Conservation (phyloP, 1,284 basidiomycete species). For the Puccinia horiana region DNA sequence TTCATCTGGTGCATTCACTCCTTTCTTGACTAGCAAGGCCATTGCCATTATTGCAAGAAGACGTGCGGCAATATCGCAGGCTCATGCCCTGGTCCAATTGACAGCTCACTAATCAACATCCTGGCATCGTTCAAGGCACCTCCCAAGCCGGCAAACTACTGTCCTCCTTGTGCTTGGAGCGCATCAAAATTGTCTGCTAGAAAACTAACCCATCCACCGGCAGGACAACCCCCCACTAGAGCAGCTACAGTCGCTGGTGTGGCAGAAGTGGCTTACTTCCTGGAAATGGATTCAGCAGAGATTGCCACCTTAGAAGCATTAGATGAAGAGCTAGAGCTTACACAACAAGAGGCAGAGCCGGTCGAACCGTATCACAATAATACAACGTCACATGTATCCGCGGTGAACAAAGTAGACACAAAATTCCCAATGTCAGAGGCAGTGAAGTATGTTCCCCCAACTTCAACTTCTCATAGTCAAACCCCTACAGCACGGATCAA, state of each 20-base stretch:
- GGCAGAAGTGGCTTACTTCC: background rate
- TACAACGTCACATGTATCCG: too few relatives aligned
- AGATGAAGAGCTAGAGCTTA: background rate
- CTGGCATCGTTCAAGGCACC: background rate
- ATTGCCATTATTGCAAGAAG: slow-evolving; percentile 29
- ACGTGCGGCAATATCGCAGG: background rate
- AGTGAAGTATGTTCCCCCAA: too few relatives aligned
- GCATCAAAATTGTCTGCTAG: background rate
- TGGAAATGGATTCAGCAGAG: background rate
- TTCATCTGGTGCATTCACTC: background rate
- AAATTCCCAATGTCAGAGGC: too few relatives aligned
- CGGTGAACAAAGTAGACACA: too few relatives aligned
- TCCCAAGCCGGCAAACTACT: background rate
- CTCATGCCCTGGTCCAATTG: background rate
- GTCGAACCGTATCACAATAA: too few relatives aligned
- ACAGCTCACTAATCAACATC: slow-evolving; percentile 3
- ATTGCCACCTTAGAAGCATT: background rate
- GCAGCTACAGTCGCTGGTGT: background rate
- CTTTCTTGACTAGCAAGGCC: slow-evolving; percentile 5
- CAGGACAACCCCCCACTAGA: background rate
- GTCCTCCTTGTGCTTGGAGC: background rate
- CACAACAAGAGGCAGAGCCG: too few relatives aligned
- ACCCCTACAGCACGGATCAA: too few relatives aligned
- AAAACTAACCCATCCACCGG: background rate
- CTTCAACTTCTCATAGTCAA: too few relatives aligned